Conservation (phyloP, 2,329 filamentous ascomycete species). For the Colletotrichum gloeosporioides region DNA sequence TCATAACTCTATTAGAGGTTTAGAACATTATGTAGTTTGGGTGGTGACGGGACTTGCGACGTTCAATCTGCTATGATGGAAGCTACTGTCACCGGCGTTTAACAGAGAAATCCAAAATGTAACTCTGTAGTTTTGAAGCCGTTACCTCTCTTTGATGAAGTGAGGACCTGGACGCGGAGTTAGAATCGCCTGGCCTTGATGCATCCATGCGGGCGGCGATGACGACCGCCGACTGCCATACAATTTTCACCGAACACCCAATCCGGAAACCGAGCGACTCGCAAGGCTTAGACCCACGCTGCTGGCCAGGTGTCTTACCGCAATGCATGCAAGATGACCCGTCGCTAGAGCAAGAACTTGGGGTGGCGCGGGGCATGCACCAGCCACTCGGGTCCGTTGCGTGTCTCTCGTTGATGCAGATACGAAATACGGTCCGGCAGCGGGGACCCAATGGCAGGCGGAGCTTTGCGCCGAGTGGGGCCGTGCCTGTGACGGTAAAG, state of each 20-base stretch:
- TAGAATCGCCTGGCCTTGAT: background rate
- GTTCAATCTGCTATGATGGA: background rate
- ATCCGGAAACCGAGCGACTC: background rate
- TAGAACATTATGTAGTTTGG: too few relatives aligned
- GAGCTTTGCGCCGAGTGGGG: constrained; percentile 4
- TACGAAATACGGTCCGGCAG: constrained; percentile 18
- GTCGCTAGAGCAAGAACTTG: background rate
- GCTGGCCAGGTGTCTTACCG: background rate
- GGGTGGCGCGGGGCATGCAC: background rate
- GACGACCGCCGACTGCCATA: background rate
- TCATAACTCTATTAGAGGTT: too few relatives aligned
- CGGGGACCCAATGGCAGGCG: background rate
- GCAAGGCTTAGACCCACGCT: background rate
- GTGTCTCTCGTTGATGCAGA: constrained; percentile 8
- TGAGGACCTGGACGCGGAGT: background rate
- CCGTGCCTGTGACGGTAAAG: background rate
- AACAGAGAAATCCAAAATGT: too few relatives aligned
- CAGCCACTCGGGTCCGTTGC: background rate
- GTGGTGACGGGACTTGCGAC: too few relatives aligned
- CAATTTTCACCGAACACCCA: background rate
- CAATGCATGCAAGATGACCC: background rate
- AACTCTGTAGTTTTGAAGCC: too few relatives aligned
- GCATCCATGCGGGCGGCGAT: background rate
- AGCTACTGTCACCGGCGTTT: too few relatives aligned
- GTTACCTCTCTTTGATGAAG: background rate